These are phyloP conservation scores for Solanum hybrid DNA, from an alignment of 305 asterid genomes.

Conservation along the genomic window DNA sequence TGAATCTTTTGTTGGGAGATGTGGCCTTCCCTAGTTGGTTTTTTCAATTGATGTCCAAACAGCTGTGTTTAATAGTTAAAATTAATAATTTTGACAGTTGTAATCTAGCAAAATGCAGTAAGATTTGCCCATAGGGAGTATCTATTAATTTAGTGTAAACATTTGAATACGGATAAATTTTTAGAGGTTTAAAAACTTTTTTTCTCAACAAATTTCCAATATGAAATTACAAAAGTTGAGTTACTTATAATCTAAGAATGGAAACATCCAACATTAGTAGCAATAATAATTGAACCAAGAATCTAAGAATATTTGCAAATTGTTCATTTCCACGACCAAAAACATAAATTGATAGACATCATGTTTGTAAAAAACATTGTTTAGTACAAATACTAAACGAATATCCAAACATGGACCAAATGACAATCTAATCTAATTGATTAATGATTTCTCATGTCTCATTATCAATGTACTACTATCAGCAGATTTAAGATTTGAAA, in stretches of 20 bases:
- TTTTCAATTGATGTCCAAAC: background rate
- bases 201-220: background rate
- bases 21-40: conserved; percentile 1
- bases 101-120: background rate
- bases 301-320: background rate
- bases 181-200: background rate
- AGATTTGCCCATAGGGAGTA: background rate
- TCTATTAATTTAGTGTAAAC: background rate
- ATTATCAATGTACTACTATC: background rate
- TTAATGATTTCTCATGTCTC: background rate
- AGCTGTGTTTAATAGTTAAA: background rate
- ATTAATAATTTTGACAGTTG: background rate
- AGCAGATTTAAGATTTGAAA: background rate
- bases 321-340: background rate
- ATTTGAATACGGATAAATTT: background rate
- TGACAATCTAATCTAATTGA: background rate
- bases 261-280: background rate
- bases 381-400: background rate
- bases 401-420: background rate
- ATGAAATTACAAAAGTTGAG: background rate
- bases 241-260: background rate
- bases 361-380: background rate
- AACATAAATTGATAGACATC: background rate
- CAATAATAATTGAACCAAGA: background rate
- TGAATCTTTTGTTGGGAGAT: background rate